Evolutionary conservation across 106 monocot species (phyloP).

Genomic region (Dioscorea alata): DNA sequence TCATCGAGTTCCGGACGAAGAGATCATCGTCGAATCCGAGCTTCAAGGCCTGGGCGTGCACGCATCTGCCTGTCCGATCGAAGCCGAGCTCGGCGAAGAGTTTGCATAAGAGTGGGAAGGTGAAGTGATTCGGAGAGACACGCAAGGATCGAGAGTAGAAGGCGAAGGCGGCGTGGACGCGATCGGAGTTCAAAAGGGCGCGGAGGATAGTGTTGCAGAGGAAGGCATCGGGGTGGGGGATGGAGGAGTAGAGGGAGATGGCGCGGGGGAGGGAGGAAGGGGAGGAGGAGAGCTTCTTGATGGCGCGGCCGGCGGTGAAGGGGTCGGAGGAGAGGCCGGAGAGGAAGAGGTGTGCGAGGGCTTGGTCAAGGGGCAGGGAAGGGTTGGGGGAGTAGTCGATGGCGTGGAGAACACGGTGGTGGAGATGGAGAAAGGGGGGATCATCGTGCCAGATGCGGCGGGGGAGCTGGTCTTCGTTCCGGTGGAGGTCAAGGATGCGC

Average conservation of each 20-base stretch:
- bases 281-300: constrained; percentile 26
- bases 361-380: constrained; percentile 11
- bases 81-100: constrained; percentile 23
- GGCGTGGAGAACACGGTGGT: constrained; percentile 15
- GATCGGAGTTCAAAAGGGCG: constrained; percentile 6
- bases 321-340: constrained; percentile 33
- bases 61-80: constrained; percentile 4
- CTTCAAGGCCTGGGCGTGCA: constrained; percentile 28
- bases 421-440: neutral
- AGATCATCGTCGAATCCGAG: constrained; percentile 32
- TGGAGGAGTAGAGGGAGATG: constrained; percentile 30
- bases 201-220: constrained; percentile 39
- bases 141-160: constrained; percentile 21
- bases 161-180: constrained; percentile 11
- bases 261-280: constrained; percentile 17
- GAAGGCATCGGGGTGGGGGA: constrained; percentile 38
- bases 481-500: neutral
- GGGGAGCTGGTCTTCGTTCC: neutral
- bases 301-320: constrained; percentile 31
- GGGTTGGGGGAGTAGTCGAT: constrained; percentile 1
- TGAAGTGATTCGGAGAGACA: constrained; percentile 40
- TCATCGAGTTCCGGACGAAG: constrained; percentile 41
- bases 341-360: constrained; percentile 31
- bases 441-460: neutral
- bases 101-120: constrained; percentile 49